Conservation (phyloP, 1,284 basidiomycete species). For the Sanghuangporus weigelae region DNA sequence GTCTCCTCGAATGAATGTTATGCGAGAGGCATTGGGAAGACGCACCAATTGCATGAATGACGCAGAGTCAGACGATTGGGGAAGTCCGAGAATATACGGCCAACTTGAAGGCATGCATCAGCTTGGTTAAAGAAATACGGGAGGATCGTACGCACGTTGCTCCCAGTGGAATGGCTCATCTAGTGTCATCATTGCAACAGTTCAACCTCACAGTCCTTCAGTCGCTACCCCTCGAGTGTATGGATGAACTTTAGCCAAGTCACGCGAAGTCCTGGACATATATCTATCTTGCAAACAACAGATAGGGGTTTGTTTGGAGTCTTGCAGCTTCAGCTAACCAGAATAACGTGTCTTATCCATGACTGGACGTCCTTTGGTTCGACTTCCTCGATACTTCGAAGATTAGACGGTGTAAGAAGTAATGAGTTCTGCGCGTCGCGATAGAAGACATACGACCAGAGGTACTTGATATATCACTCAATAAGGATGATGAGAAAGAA, state of each 20-base stretch:
- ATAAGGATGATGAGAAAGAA: too few relatives aligned
- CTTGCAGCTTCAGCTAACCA: too few relatives aligned
- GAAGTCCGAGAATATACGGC: neutral
- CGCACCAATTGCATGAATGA: neutral
- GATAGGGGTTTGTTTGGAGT: neutral
- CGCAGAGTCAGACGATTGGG: neutral
- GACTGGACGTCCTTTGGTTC: too few relatives aligned
- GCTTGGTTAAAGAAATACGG: neutral
- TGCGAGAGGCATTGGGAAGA: conserved; percentile 4
- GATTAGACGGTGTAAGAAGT: too few relatives aligned
- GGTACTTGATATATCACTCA: too few relatives aligned
- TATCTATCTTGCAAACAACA: neutral
- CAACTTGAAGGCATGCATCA: neutral
- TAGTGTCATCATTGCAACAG: neutral
- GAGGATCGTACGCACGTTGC: neutral
- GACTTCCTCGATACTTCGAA: too few relatives aligned
- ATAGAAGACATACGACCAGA: too few relatives aligned
- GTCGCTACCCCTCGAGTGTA: neutral
- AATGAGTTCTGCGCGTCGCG: too few relatives aligned
- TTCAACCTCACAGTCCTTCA: conserved; percentile 5
- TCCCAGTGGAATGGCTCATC: conserved; percentile 6
- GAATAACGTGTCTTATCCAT: too few relatives aligned
- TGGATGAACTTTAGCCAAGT: conserved; percentile 1
- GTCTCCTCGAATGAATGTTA: neutral
- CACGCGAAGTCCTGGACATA: neutral